Evolutionary conservation across 768 basidiomycete species (phyloP).

Genomic region (Coprinellus aureogranulatus): DNA sequence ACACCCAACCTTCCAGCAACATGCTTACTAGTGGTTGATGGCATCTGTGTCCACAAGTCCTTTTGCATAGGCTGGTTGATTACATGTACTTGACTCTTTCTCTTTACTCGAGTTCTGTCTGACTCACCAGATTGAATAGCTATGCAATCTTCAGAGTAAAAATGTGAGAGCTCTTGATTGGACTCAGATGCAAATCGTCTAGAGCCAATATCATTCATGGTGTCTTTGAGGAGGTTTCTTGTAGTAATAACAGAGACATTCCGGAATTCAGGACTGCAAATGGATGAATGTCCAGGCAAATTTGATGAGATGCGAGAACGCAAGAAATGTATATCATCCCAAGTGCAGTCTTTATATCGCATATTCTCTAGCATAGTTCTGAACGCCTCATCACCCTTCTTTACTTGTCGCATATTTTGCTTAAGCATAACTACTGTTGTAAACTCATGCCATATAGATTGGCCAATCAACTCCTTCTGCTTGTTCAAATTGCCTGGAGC

Average conservation of each 20-base stretch:
- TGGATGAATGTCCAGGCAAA: not conserved
- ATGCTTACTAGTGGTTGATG: constrained; percentile 11
- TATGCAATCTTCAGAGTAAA: constrained; percentile 27
- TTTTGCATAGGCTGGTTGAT: not conserved
- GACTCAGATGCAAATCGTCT: constrained; percentile 33
- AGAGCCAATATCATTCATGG: constrained; percentile 31
- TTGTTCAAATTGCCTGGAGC: not conserved
- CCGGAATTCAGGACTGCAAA: constrained; percentile 19
- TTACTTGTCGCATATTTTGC: constrained; percentile 31
- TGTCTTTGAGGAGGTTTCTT: constrained; percentile 33
- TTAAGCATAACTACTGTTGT: constrained; percentile 29
- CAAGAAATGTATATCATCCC: constrained; percentile 35
- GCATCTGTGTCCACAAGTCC: constrained; percentile 17
- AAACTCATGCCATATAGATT: constrained; percentile 30
- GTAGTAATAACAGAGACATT: constrained; percentile 38
- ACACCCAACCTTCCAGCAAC: constrained; percentile 25
- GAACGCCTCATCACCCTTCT: constrained; percentile 15
- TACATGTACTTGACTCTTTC: not conserved
- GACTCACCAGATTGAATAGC: not conserved
- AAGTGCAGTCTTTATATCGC: constrained; percentile 25
- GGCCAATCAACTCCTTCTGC: constrained; percentile 15
- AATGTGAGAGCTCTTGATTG: constrained; percentile 20
- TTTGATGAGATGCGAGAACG: constrained; percentile 20
- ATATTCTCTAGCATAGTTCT: constrained; percentile 23
- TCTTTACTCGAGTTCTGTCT: not conserved